Evolutionary conservation across 2,329 filamentous ascomycete genomes (phyloP).

Genomic region (Fusarium subglutinans): DNA sequence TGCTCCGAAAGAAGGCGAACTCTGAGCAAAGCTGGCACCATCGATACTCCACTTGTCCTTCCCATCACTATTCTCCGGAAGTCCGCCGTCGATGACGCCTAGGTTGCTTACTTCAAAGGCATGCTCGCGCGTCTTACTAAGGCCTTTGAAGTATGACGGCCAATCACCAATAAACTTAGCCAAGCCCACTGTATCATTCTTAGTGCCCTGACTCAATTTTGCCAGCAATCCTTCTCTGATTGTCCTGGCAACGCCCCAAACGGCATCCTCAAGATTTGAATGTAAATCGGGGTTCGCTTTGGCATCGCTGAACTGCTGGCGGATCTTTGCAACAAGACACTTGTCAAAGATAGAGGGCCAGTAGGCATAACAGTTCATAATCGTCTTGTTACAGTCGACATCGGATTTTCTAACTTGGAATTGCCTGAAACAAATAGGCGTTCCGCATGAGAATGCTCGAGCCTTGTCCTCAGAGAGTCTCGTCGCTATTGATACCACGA

Average conservation of each 20-base stretch:
- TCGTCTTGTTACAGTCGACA: neutral
- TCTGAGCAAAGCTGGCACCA: neutral
- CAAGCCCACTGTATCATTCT: neutral
- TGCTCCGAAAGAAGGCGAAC: neutral
- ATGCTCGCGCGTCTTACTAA: neutral
- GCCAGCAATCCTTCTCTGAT: neutral
- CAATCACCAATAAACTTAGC: neutral
- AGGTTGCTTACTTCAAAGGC: neutral
- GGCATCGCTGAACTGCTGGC: neutral
- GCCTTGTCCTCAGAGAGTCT: neutral
- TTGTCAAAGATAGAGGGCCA: neutral
- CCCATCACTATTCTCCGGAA: neutral
- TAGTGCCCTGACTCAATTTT: neutral
- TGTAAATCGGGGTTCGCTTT: neutral
- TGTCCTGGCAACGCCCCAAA: neutral
- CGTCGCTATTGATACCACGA: neutral
- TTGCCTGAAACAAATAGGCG: neutral
- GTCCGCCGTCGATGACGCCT: accelerated
- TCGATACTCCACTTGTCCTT: neutral
- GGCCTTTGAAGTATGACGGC: neutral
- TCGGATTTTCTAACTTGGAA: neutral
- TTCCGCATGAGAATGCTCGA: neutral
- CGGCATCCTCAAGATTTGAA: neutral
- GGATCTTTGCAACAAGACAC: neutral
- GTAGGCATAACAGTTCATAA: neutral